phyloP scores from a whole-genome alignment of 257 asterid species.

The Solanum corneliomulleri region DNA sequence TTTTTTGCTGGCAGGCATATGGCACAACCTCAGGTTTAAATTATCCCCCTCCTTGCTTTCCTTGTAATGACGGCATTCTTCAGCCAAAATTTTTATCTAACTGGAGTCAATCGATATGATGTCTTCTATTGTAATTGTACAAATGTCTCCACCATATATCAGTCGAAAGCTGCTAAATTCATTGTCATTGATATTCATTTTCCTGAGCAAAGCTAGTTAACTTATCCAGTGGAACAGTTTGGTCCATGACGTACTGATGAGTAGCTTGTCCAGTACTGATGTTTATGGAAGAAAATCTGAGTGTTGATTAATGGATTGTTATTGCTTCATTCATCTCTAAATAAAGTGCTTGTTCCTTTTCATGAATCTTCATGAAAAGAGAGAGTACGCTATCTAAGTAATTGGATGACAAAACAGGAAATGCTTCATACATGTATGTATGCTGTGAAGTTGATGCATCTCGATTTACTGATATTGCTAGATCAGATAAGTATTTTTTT shows the following conservation, averaged over 20 bases:
- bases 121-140: not conserved
- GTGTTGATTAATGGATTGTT: not conserved
- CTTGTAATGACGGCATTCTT: conserved; percentile 28
- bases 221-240: not conserved
- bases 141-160: not conserved
- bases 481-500: not conserved
- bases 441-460: not conserved
- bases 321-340: not conserved
- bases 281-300: not conserved
- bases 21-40: conserved; percentile 45
- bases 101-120: not conserved
- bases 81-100: conserved; percentile 1
- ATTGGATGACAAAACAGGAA: not conserved
- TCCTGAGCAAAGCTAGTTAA: not conserved
- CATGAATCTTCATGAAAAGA: not conserved
- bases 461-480: not conserved
- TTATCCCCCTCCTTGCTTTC: conserved; percentile 51
- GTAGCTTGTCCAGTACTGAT: not conserved
- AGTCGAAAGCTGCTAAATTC: not conserved
- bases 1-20: conserved; percentile 74
- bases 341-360: not conserved
- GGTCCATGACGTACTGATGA: not conserved
- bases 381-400: not conserved
- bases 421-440: not conserved
- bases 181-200: not conserved